These are phyloP conservation scores for Meyerozyma guilliermondii DNA, from an alignment of 1,139 yeast genomes.

Conservation along the genomic window DNA sequence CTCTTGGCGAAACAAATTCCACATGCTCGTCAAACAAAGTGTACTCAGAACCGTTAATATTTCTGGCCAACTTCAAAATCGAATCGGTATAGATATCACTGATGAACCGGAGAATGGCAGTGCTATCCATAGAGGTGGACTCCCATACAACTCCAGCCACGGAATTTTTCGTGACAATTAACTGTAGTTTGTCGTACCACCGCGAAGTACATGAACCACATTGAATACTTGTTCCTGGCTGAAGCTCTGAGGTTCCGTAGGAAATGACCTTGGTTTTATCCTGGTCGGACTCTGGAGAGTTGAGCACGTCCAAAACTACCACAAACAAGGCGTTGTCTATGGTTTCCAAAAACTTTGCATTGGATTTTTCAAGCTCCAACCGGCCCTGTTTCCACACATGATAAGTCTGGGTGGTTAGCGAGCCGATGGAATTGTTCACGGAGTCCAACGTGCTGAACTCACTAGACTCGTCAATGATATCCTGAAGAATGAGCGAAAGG, in stretches of 20 bases:
- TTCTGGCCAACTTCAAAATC: slow-evolving; percentile 63
- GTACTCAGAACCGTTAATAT: slow-evolving; percentile 67
- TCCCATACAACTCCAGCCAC: slow-evolving; percentile 76
- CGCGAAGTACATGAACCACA: slow-evolving; percentile 72
- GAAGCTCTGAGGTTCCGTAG: slow-evolving; percentile 60
- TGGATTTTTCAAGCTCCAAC: slow-evolving; percentile 40
- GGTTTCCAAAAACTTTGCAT: slow-evolving; percentile 36
- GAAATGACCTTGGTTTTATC: slow-evolving; percentile 48
- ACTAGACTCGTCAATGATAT: slow-evolving; percentile 43
- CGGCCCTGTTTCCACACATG: slow-evolving; percentile 61
- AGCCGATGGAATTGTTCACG: slow-evolving; percentile 56
- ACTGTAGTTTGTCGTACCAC: slow-evolving; percentile 75
- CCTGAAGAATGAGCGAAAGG: slow-evolving; percentile 44
- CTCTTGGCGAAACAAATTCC: slow-evolving; percentile 33
- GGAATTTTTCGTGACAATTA: slow-evolving; percentile 63
- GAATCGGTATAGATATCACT: slow-evolving; percentile 75
- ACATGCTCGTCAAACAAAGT: slow-evolving; percentile 50
- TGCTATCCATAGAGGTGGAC: slow-evolving; percentile 74
- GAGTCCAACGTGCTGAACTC: slow-evolving; percentile 34
- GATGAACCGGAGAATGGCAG: slow-evolving; percentile 66
- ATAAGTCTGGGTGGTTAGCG: slow-evolving; percentile 65
- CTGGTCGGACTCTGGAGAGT: slow-evolving; percentile 47
- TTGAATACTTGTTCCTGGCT: slow-evolving; percentile 53
- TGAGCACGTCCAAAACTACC: slow-evolving; percentile 53
- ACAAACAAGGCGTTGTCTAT: slow-evolving; percentile 67